phyloP scores from a whole-genome alignment of 495 filamentous ascomycete species.

The Trichoderma reesei region DNA sequence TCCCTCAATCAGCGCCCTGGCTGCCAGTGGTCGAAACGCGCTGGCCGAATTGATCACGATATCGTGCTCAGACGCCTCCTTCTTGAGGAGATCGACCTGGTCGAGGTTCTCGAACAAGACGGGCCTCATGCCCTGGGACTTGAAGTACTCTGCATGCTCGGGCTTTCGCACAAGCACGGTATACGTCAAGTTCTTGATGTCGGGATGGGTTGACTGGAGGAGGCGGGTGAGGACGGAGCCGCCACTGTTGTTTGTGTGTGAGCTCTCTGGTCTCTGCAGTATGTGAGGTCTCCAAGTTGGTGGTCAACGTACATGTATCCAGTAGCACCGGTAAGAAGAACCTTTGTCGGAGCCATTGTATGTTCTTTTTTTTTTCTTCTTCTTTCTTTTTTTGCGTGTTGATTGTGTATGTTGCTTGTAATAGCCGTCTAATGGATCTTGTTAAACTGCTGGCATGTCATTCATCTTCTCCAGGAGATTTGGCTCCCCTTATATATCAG shows the following conservation, averaged over 20 bases:
- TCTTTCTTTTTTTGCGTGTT: background rate
- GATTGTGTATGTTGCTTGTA: no score
- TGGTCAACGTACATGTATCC: slow-evolving; percentile 13
- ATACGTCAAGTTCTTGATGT: slow-evolving; percentile 6
- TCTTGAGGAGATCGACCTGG: slow-evolving; percentile 21
- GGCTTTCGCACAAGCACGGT: slow-evolving; percentile 17
- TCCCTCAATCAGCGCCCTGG: slow-evolving; percentile 27
- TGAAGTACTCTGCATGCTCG: slow-evolving; percentile 16
- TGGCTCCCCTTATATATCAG: no score
- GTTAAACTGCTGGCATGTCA: no score
- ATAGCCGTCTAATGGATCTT: no score
- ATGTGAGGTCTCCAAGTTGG: no score
- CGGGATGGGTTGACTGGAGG: slow-evolving; percentile 7
- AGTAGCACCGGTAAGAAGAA: slow-evolving; percentile 15
- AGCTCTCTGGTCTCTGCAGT: no score
- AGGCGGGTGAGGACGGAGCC: slow-evolving; percentile 19
- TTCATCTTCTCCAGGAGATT: no score
- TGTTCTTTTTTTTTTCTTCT: no score
- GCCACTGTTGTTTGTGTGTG: slow-evolving; percentile 8
- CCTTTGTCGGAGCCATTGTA: slow-evolving; percentile 9
- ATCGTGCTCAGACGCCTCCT: slow-evolving; percentile 28
- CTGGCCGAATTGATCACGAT: slow-evolving; percentile 31
- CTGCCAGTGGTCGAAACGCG: slow-evolving; percentile 22
- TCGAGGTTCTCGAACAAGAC: slow-evolving; percentile 22
- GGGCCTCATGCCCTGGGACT: slow-evolving; percentile 16